Conservation (phyloP, 495 filamentous ascomycete genomes). For the Daldinia childiae region DNA sequence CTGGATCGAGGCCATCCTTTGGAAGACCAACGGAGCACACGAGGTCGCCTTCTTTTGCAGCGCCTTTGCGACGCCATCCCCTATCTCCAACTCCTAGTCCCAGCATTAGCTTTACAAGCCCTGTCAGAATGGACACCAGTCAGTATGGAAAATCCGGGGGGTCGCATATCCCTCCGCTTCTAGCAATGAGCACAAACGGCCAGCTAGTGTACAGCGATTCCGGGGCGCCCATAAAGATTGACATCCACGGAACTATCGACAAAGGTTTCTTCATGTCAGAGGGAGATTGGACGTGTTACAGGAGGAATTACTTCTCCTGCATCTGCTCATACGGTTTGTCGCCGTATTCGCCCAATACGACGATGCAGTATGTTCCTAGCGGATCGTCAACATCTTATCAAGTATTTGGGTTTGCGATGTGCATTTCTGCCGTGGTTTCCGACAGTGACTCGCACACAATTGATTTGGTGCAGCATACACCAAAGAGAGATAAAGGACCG, state of each 20-base stretch:
- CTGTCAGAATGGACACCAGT: slow-evolving; percentile 59
- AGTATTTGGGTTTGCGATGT: slow-evolving; percentile 78
- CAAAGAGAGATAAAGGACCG: slow-evolving; percentile 93
- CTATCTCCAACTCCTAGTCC: slow-evolving; percentile 61
- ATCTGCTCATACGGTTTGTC: slow-evolving; percentile 80
- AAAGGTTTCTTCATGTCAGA: slow-evolving; percentile 92
- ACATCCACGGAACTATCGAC: slow-evolving; percentile 86
- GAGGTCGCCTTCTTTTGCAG: slow-evolving; percentile 59
- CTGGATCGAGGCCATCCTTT: slow-evolving; percentile 57
- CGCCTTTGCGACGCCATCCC: slow-evolving; percentile 58
- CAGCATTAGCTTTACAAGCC: slow-evolving; percentile 51
- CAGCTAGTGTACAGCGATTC: slow-evolving; percentile 66
- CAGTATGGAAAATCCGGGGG: slow-evolving; percentile 53
- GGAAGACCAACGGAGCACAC: slow-evolving; percentile 59
- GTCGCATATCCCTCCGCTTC: slow-evolving; percentile 66
- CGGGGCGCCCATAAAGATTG: slow-evolving; percentile 66
- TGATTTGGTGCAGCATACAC: slow-evolving; percentile 92
- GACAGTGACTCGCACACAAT: slow-evolving; percentile 78
- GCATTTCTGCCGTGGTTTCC: slow-evolving; percentile 87
- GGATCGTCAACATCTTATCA: slow-evolving; percentile 55
- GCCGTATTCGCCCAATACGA: slow-evolving; percentile 50
- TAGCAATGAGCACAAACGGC: slow-evolving; percentile 65
- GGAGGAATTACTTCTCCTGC: slow-evolving; percentile 93
- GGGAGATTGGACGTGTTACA: slow-evolving; percentile 93
- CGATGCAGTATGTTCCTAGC: slow-evolving; percentile 53